phyloP scores from a whole-genome alignment of 768 basidiomycete genomes.

The Pulveroboletus frians region DNA sequence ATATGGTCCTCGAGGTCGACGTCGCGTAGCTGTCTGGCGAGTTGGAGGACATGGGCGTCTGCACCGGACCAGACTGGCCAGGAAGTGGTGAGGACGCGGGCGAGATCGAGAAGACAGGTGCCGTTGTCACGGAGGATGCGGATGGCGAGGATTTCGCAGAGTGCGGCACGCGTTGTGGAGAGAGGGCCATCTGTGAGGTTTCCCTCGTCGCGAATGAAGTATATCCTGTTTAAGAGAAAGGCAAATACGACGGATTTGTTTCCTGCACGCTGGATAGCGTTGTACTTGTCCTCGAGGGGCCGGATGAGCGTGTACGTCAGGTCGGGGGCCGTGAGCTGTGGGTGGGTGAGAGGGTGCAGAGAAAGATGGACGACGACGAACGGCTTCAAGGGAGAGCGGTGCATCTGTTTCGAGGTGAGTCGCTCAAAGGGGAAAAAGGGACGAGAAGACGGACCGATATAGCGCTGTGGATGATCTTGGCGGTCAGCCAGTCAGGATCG shows the following conservation, averaged over 20 bases:
- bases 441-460: slow-evolving; percentile 50
- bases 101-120: slow-evolving; percentile 62
- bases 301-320: slow-evolving; percentile 86
- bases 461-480: slow-evolving; percentile 44
- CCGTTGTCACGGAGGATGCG: slow-evolving; percentile 70
- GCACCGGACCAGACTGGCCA: slow-evolving; percentile 82
- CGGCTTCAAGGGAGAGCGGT: slow-evolving; percentile 76
- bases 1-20: slow-evolving; percentile 73
- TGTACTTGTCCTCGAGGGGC: slow-evolving; percentile 85
- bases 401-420: slow-evolving; percentile 52
- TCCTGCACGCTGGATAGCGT: slow-evolving; percentile 58
- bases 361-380: slow-evolving; percentile 31
- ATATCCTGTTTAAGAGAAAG: slow-evolving; percentile 79
- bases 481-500: not conserved
- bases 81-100: slow-evolving; percentile 65
- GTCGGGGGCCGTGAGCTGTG: slow-evolving; percentile 76
- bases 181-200: slow-evolving; percentile 58
- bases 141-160: slow-evolving; percentile 90
- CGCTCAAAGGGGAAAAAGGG: not conserved
- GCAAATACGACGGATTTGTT: slow-evolving; percentile 88
- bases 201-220: slow-evolving; percentile 76
- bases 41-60: slow-evolving; percentile 49
- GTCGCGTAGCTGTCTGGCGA: slow-evolving; percentile 59
- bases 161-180: slow-evolving; percentile 66
- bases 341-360: slow-evolving; percentile 8